These are phyloP conservation scores for Ogataea naganishii DNA, from an alignment of 805 yeast genomes.

Conservation along the genomic window DNA sequence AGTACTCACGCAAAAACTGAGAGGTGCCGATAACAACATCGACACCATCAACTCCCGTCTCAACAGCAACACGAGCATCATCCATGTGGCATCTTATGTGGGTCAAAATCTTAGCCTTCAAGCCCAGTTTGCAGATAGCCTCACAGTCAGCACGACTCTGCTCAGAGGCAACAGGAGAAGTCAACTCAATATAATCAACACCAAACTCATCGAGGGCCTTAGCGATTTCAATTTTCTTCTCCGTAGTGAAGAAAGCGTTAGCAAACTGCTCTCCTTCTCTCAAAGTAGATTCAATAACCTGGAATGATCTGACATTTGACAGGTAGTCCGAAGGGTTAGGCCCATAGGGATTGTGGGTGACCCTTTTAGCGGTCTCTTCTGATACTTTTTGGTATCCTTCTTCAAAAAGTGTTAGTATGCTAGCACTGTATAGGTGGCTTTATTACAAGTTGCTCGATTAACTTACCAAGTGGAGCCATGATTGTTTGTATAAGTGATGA, in stretches of 20 bases:
- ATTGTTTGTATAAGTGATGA: no score
- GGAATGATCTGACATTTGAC: conserved; percentile 82
- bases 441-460: neutral
- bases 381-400: conserved; percentile 35
- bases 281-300: conserved; percentile 88
- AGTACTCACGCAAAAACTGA: conserved; percentile 85
- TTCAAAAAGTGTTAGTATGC: neutral
- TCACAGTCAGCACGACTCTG: conserved; percentile 92
- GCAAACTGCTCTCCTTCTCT: conserved; percentile 99
- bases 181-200: conserved; percentile 94
- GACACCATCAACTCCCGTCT: conserved; percentile 98
- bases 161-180: conserved; percentile 97
- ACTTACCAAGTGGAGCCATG: conserved; percentile 11
- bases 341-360: conserved; percentile 73
- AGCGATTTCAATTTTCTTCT: conserved; percentile 93
- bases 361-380: conserved; percentile 31
- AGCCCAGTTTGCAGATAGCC: conserved; percentile 95
- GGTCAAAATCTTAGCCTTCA: conserved; percentile 90
- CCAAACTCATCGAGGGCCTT: conserved; percentile 96
- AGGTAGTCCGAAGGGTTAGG: conserved; percentile 90
- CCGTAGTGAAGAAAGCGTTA: conserved; percentile 90
- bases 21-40: conserved; percentile 98
- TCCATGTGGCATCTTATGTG: conserved; percentile 99
- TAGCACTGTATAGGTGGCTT: neutral
- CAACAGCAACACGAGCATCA: conserved; percentile 94